Conservation (phyloP, 2,329 filamentous ascomycete species). For the Arthrocladium fulminans region DNA sequence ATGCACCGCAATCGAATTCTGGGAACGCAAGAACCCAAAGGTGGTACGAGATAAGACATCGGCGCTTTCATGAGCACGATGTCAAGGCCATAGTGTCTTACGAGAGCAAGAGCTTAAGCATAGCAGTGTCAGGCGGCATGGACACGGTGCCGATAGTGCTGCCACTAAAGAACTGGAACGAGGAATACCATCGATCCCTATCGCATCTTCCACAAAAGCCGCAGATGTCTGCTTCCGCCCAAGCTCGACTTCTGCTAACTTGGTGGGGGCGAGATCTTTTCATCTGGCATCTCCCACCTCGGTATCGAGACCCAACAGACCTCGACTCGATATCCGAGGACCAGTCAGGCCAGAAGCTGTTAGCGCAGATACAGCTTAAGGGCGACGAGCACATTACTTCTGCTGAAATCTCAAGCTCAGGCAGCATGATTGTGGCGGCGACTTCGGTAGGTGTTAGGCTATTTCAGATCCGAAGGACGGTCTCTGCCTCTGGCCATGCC, state of each 20-base stretch:
- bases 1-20: slow-evolving; percentile 40
- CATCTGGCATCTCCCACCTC: slow-evolving; percentile 54
- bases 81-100: slow-evolving; percentile 91
- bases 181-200: slow-evolving; percentile 72
- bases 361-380: slow-evolving; percentile 25
- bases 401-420: slow-evolving; percentile 61
- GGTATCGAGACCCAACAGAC: slow-evolving; percentile 4
- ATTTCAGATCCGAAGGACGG: slow-evolving; percentile 50
- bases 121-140: slow-evolving; percentile 84
- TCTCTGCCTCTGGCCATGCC: slow-evolving; percentile 6
- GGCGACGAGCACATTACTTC: slow-evolving; percentile 78
- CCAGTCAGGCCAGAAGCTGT: slow-evolving; percentile 16
- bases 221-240: slow-evolving; percentile 62
- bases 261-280: slow-evolving; percentile 89
- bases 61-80: slow-evolving; percentile 84
- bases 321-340: slow-evolving; percentile 1
- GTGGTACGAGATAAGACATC: slow-evolving; percentile 81
- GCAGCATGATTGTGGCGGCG: slow-evolving; percentile 65
- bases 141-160: slow-evolving; percentile 76
- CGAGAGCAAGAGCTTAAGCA: slow-evolving; percentile 72
- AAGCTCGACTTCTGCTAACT: slow-evolving; percentile 67
- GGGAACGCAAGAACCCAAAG: slow-evolving; percentile 49
- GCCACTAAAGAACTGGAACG: slow-evolving; percentile 57
- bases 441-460: slow-evolving; percentile 67
- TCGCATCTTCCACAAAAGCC: slow-evolving; percentile 75